Conservation (phyloP, 139 green algal genomes). For the Monoraphidium neglectum region DNA sequence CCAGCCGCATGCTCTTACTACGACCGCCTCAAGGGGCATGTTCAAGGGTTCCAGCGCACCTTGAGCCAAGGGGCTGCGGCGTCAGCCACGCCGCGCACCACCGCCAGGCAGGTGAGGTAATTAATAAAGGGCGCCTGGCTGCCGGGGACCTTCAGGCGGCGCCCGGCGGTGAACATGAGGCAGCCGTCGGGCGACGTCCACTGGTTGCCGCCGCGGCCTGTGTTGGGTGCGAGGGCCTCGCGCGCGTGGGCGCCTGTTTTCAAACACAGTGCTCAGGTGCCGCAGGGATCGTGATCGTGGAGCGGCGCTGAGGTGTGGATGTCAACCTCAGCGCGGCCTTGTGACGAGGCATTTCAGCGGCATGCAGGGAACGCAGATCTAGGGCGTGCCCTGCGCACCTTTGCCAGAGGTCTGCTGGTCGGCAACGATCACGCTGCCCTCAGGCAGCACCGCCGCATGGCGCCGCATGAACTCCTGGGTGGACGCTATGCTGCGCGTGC, state of each 20-base stretch:
- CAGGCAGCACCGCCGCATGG: constrained; percentile 41
- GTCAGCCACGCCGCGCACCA: constrained; percentile 77
- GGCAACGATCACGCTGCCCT: constrained; percentile 68
- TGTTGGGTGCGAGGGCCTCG: no score
- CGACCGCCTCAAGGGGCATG: no score
- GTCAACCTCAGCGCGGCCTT: no score
- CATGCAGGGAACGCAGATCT: no score
- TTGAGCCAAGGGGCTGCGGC: neutral
- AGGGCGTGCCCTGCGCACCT: constrained; percentile 43
- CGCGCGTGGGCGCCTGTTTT: neutral
- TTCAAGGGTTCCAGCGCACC: no score
- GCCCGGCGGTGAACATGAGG: constrained; percentile 89
- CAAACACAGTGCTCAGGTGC: neutral
- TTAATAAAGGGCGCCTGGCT: constrained; percentile 89
- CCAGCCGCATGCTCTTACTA: no score
- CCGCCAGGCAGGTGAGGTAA: constrained; percentile 89
- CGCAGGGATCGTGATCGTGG: no score
- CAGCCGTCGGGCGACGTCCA: constrained; percentile 91
- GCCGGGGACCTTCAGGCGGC: constrained; percentile 45
- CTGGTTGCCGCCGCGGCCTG: constrained; percentile 83
- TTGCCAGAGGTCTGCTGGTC: constrained; percentile 74
- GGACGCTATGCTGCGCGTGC: constrained; percentile 23
- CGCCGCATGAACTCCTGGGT: constrained; percentile 52
- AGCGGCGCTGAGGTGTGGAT: no score
- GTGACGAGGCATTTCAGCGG: no score